Base-by-base conservation (phyloP, 2,329 filamentous ascomycete genomes). In the Aspergillus aculeatus region DNA sequence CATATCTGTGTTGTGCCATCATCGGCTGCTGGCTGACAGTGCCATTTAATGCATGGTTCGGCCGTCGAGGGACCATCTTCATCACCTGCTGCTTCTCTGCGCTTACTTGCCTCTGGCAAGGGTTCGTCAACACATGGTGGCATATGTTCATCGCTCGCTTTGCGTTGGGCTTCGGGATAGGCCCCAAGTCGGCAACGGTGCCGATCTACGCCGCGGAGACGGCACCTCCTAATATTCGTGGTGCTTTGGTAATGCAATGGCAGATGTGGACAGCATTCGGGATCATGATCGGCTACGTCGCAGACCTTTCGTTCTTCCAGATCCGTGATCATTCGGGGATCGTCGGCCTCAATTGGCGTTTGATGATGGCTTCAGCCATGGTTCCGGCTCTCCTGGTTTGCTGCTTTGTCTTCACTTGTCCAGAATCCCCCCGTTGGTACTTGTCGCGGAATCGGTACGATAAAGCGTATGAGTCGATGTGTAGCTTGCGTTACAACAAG, bases 171-270 rank as follows among this genome's bases (percentile, higher is more conserved):
- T 84, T 95, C 50, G 90, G 89, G 1, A 91, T 93, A 78, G 90
- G 90, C 29, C 82, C 88, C 16, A 92, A 92, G 71, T 86, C 86
- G 21, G 86, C 87, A 0, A 91, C 89, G 0, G 88, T 91, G 1
- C 90, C 90, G 0, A 87, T 93, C 29, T 93, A 90, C 67, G 87
- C 89, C 0, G 89, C 90, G 2, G 90, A 93, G 73, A 90, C 86
- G 58, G 84, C 87, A 0, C 89, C 89, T 0, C 86, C 89, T 1
- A 73, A 77, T 5, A 87, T 92, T 57, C 85, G 89, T 70, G 89
- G 89, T 64, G 89, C 88, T 7, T 80, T 95, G 19, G 89, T 93
- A 63, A 94, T 94, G 90, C 87, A 87, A 63, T 94, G 90, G 90
- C 88, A 93, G 75, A 81, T 81, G 76, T 83, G 77, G 76, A 79